phyloP scores from a whole-genome alignment of 345 rosid species.

The Adansonia digitata region DNA sequence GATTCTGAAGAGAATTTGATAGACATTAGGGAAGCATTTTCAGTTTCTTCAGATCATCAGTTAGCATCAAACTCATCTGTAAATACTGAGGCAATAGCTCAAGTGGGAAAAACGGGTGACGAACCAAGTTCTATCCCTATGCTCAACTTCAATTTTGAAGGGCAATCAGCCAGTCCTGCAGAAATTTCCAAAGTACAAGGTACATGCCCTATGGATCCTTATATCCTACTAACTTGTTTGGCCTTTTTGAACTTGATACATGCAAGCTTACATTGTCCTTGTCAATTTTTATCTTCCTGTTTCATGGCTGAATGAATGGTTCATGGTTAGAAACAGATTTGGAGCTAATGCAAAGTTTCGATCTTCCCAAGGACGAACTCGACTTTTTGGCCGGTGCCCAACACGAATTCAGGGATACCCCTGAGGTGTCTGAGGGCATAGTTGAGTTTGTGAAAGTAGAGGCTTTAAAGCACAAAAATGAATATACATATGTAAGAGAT shows the following conservation, averaged over 20 bases:
- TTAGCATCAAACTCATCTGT: not conserved
- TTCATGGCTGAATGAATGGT: not conserved
- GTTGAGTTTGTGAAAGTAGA: not conserved
- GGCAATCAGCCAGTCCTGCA: not conserved
- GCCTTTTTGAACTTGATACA: not conserved
- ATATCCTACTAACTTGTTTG: not conserved
- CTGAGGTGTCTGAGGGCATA: not conserved
- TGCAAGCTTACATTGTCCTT: not conserved
- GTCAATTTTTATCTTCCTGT: not conserved
- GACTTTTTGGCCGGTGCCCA: not conserved
- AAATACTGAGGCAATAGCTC: not conserved
- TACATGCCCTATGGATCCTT: not conserved
- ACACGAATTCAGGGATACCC: not conserved
- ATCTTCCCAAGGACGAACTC: not conserved
- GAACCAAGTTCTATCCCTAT: conserved; percentile 18
- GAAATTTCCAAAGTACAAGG: not conserved
- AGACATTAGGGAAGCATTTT: not conserved
- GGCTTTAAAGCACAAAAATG: conserved; percentile 6
- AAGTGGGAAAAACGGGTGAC: not conserved
- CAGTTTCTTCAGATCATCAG: not conserved
- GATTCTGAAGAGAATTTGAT: conserved; percentile 20
- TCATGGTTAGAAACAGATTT: not conserved
- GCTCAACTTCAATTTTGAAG: not conserved
- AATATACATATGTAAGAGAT: conserved; percentile 62
- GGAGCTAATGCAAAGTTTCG: not conserved